Evolutionary conservation across 805 yeast genomes (phyloP), one percentile per base, ranked within the genome.

Genomic region (Danielozyma ontarioensis): DNA sequence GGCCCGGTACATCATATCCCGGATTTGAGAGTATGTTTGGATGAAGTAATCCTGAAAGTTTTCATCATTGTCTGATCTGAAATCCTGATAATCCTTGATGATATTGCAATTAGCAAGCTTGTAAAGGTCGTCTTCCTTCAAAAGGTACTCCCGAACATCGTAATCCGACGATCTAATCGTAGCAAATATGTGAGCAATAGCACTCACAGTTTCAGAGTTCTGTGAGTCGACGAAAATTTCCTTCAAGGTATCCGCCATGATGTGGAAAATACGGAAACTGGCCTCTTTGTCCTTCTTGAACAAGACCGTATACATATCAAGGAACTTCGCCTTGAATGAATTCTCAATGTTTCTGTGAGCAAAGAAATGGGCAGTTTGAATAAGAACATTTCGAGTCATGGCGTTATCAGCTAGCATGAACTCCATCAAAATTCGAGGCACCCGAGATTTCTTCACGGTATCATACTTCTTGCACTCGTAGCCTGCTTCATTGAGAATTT

Each of bases 1-100:
- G 27, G 59, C 49, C 36, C 65, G 54, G 42, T 64, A 65, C 26
- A 54, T 43, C 65, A 65, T 61, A 18, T 54, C 55, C 33, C 54
- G 61, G 16, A 36, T 17, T 6, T 6, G 10, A 10, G 10, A 10
- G 22, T 10, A 6, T 6, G 22, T 19, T 19, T 19, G 8, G 22
- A 6, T 10, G 10, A 19, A 19, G 22, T 19, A 19, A 6, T 6
- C 22, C 22, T 19, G 22, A 10, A 19, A 19, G 22, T 19, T 10
- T 6, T 19, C 10, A 10, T 19, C 22, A 14, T 35, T 31, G 17
- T 39, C 45, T n/a, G 38, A 25, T 10, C 29, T 7, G 15, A 25
- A 25, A 13, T 10, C 7, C 15, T 13, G 14, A 10, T 10, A 13
- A 13, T 35, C 35, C 17, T 38, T 36, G 13, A 51, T 27, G 15